Percentiles rank a stretch among this genome's conserved stretches.
phyloP scores from a whole-genome alignment of 805 yeast species.

The Candida montana region DNA sequence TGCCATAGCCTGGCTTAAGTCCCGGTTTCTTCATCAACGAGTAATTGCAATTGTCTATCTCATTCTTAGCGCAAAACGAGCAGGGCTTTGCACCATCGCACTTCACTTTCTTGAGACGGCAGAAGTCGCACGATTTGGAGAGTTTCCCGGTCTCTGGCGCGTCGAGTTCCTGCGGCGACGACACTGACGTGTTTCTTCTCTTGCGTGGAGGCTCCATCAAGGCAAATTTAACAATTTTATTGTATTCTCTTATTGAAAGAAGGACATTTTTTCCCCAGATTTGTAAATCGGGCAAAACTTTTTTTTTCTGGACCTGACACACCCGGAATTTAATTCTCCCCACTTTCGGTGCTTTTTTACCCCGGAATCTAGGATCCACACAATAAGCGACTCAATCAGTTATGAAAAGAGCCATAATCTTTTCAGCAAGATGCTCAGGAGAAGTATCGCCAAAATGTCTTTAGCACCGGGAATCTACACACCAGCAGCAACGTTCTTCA shows the following conservation, averaged over 20 bases:
- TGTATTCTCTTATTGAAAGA: too few species aligned
- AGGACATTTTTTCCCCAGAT: not conserved
- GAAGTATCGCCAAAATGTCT: conserved; percentile 11
- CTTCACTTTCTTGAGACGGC: conserved; percentile 21
- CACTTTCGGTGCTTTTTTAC: not conserved
- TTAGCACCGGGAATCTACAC: conserved; percentile 42
- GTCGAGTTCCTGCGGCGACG: not conserved
- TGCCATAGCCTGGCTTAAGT: conserved; percentile 21
- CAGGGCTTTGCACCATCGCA: conserved; percentile 22
- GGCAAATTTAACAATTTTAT: not conserved
- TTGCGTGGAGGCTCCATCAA: conserved; percentile 3
- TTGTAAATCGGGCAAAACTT: too few species aligned
- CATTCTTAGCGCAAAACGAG: conserved; percentile 15
- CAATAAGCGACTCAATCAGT: too few species aligned
- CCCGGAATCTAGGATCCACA: not conserved
- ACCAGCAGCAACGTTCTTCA: conserved; percentile 52
- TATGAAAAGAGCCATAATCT: too few species aligned
- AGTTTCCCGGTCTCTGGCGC: conserved; percentile 7
- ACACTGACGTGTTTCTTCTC: conserved; percentile 1
- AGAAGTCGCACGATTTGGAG: conserved; percentile 20
- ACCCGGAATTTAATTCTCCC: not conserved
- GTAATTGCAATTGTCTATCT: conserved; percentile 10
- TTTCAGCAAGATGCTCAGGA: too few species aligned
- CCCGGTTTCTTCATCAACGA: conserved; percentile 22
- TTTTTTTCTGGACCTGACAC: too few species aligned